Conservation (phyloP, 2,329 filamentous ascomycete genomes). For the Fusarium nelsonii region DNA sequence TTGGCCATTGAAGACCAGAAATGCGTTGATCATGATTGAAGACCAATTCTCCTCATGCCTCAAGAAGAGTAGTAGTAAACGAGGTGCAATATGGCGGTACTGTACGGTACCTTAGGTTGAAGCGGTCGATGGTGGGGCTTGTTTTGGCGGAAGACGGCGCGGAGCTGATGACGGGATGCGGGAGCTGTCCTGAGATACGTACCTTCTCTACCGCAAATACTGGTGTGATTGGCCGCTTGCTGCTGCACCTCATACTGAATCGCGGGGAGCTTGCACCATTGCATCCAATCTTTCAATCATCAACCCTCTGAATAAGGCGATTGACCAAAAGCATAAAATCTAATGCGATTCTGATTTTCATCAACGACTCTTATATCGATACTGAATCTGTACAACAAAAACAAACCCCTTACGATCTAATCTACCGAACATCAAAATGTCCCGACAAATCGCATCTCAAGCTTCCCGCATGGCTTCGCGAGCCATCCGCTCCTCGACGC, state of each 20-base stretch:
- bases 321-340: slow-evolving; percentile 13
- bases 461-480: slow-evolving; percentile 55
- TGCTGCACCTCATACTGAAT: slow-evolving; percentile 22
- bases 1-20: slow-evolving; percentile 98
- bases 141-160: slow-evolving; percentile 15
- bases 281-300: slow-evolving; percentile 24
- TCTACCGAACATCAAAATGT: slow-evolving; percentile 45
- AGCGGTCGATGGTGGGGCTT: slow-evolving; percentile 42
- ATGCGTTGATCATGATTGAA: slow-evolving; percentile 91
- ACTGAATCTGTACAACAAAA: not conserved
- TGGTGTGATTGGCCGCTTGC: slow-evolving; percentile 27
- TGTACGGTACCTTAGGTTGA: slow-evolving; percentile 12
- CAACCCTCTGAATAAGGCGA: slow-evolving; percentile 14
- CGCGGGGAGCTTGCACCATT: slow-evolving; percentile 31
- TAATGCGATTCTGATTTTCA: not conserved
- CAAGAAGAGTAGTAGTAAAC: slow-evolving; percentile 8
- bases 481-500: slow-evolving; percentile 48
- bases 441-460: slow-evolving; percentile 52
- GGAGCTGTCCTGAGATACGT: slow-evolving; percentile 35
- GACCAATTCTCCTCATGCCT: slow-evolving; percentile 39
- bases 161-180: slow-evolving; percentile 35
- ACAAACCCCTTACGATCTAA: not conserved
- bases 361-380: not conserved
- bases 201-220: slow-evolving; percentile 18
- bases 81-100: not conserved